Evolutionary conservation across 345 rosid species (phyloP), one percentile per base, ranked within the genome.

Genomic region (Rhodomyrtus tomentosa): DNA sequence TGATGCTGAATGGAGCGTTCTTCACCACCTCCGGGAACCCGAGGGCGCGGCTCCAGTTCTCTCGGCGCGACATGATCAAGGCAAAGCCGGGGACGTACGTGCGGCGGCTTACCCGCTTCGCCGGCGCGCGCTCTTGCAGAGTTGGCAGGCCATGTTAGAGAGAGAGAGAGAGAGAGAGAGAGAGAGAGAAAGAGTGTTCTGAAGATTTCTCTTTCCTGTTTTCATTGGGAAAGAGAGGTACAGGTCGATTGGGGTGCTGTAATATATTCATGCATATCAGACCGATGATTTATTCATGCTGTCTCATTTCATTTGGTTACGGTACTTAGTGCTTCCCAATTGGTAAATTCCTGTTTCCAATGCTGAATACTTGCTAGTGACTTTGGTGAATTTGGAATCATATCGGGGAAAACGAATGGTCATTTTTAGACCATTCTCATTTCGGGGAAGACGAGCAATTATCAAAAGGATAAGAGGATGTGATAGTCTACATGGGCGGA

Each of bases 1-100:
- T 88, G 29, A 68, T 91, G 90, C 74, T 91, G 90, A 89, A 91
- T 48, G 90, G 90, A 27, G 93, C 91, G 12, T 87, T 72, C 84
- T 89, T 91, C 53, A 54, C 62, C 32, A 42, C 59, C 52, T 91
- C 91, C 2, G 93, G 93, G 11, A 55, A 80, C 21, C 85, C 79
- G 32, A 27, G 3, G 0, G 83, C 81, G 11, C 20, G 5, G 83
- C 50, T 52, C 18, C 29, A 27, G 10, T 83, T 76, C 88, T 80
- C 90, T 50, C 82, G 38, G 82, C 22, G 13, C 15, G 85, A 88
- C 22, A 20, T 90, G 40, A 87, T 90, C 79, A 72, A 55, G 20
- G 55, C 86, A 8, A 86, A 85, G 84, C 88, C 92, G 2, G 90
- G 90, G 27, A 79, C 87, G 6, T 83, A 15, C 20, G 92, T 87